Evolutionary conservation across 2,329 filamentous ascomycete species (phyloP).

Genomic region (Dissoconium aciculare): DNA sequence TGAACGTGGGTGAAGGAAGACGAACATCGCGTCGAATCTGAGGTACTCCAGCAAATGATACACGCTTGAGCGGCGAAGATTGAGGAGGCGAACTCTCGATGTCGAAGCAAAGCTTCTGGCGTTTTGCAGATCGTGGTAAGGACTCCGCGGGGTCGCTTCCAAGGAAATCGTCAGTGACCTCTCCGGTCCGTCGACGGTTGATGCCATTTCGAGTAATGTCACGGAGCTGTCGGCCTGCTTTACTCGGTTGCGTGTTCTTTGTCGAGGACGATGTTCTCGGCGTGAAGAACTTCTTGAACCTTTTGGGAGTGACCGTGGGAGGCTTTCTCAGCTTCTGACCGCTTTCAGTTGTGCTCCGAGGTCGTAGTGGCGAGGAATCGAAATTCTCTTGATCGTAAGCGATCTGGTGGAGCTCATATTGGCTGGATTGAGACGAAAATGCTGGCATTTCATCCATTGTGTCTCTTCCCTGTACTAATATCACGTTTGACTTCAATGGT

Average conservation of each 20-base stretch:
- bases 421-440: slow-evolving; percentile 22
- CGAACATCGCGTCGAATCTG: slow-evolving; percentile 13
- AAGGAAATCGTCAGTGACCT: slow-evolving; percentile 8
- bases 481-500: no score
- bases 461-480: no score
- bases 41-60: slow-evolving; percentile 10
- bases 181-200: slow-evolving; percentile 22
- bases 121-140: slow-evolving; percentile 19
- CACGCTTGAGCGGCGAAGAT: slow-evolving; percentile 34
- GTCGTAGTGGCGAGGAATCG: slow-evolving; percentile 17
- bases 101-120: slow-evolving; percentile 21
- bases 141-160: slow-evolving; percentile 8
- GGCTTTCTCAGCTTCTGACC: slow-evolving; percentile 30
- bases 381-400: slow-evolving; percentile 20
- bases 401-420: slow-evolving; percentile 18
- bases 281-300: slow-evolving; percentile 38
- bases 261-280: slow-evolving; percentile 26
- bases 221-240: slow-evolving; percentile 32
- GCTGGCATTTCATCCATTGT: slow-evolving; percentile 18
- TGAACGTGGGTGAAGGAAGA: slow-evolving; percentile 7
- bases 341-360: slow-evolving; percentile 7
- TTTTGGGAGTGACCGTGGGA: slow-evolving; percentile 37
- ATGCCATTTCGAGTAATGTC: slow-evolving; percentile 35
- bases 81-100: slow-evolving; percentile 33
- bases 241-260: slow-evolving; percentile 18